Conservation (phyloP, 2,329 filamentous ascomycete genomes). For the Sporothrix inflata region DNA sequence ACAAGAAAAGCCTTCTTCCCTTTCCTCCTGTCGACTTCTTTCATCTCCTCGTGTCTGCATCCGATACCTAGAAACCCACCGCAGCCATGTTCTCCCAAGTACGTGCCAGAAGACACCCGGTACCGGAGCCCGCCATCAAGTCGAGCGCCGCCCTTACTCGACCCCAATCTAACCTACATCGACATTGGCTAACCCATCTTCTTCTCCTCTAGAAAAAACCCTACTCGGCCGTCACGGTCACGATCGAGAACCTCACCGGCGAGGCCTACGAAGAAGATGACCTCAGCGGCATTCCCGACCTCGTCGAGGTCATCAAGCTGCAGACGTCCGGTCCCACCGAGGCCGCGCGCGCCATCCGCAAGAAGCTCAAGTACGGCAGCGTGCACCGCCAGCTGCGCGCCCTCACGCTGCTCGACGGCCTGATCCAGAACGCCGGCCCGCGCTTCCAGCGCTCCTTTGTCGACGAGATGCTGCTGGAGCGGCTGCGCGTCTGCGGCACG, state of each 20-base stretch:
- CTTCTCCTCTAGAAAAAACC: slow-evolving; percentile 69
- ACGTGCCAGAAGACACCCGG: not conserved
- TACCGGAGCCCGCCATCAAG: not conserved
- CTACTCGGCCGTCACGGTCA: slow-evolving; percentile 90
- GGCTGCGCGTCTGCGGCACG: slow-evolving; percentile 83
- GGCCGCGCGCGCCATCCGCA: slow-evolving; percentile 87
- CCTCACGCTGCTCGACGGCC: slow-evolving; percentile 83
- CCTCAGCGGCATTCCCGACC: slow-evolving; percentile 85
- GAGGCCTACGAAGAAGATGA: slow-evolving; percentile 92
- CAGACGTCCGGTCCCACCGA: slow-evolving; percentile 85
- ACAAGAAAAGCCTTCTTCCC: not conserved
- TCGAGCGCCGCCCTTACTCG: not conserved
- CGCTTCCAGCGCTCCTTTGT: slow-evolving; percentile 85
- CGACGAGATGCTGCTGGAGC: slow-evolving; percentile 89
- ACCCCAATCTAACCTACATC: no score
- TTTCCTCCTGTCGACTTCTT: not conserved
- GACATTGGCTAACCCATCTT: not conserved
- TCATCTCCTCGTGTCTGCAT: not conserved
- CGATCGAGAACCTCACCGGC: slow-evolving; percentile 85
- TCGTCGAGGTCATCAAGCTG: slow-evolving; percentile 91
- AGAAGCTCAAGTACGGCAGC: slow-evolving; percentile 98
- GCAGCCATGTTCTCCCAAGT: slow-evolving; percentile 27
- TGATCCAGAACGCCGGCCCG: slow-evolving; percentile 91
- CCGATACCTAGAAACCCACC: not conserved
- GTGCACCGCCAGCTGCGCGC: slow-evolving; percentile 90